Percentiles rank a stretch among this genome's conserved stretches.
These are phyloP conservation scores for Jacaranda copaia DNA, from an alignment of 257 asterid genomes.

Conservation along the genomic window DNA sequence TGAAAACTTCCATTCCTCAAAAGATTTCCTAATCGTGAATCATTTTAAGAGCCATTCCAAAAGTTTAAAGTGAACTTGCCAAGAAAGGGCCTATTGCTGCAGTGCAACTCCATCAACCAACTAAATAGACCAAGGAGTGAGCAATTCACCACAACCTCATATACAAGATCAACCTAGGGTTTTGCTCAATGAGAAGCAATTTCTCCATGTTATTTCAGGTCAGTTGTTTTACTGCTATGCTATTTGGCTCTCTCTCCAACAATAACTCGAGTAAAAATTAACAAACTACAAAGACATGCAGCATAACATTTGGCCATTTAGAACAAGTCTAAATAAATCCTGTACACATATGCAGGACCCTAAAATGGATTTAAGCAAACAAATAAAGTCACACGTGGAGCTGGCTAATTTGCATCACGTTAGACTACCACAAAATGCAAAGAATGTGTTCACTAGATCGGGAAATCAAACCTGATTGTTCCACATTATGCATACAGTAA, in stretches of 20 bases:
- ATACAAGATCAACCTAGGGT: not conserved
- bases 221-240: not conserved
- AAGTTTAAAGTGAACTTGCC: not conserved
- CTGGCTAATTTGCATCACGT: not conserved
- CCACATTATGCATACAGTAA: not conserved
- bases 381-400: not conserved
- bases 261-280: not conserved
- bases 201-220: not conserved
- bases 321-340: not conserved
- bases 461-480: not conserved
- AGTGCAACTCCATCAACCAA: not conserved
- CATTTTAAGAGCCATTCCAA: not conserved
- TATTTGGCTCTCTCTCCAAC: not conserved
- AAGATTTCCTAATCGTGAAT: not conserved
- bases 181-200: not conserved
- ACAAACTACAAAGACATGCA: not conserved
- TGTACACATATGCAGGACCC: not conserved
- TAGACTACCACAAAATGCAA: constrained; percentile 5
- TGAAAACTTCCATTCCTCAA: not conserved
- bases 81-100: not conserved
- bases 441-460: not conserved
- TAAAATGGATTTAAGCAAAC: not conserved
- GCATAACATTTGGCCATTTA: not conserved
- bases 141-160: not conserved
- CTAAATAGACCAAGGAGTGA: not conserved